Base-by-base conservation (phyloP, 129 eudicot species). In the Saussurea involucrata region DNA sequence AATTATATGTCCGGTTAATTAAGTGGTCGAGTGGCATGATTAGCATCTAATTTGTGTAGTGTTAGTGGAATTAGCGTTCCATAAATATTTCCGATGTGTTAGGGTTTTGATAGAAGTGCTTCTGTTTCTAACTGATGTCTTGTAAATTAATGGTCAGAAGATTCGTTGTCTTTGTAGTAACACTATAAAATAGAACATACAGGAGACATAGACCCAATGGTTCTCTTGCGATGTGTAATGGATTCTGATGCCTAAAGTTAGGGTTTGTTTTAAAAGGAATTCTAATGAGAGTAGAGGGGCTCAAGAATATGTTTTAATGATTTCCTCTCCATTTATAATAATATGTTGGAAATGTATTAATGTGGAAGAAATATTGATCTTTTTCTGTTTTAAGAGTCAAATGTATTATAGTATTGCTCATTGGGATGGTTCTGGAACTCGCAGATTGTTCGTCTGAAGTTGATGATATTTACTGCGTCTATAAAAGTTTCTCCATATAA, bases 21-120 rank as follows among this genome's bases (percentile, higher is more conserved):
- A 53, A 66, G 80, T 76, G 74, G 66, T 65, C 29, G 53, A 72
- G 49, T 28, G 33, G 73, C 68, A 44, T 80, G 73, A 64, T 72
- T 66, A 24, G 9, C 67, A 46, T 44, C 34, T 21, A 13, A 40
- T 21, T 27, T 5, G 24, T 78, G 28, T 60, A 6, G 25, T 37
- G 46, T 32, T 31, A 63, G 32, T 3, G 42, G 34, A 13, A 24
- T 70, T 70, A 60, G 73, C 49, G 80, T 65, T 76, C 44, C 31
- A 1, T 73, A 31, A 5, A 74, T 33, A 21, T 21, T 15, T 17
- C 24, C 22, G 24, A 36, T 13, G 44, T 5, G 24, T 65, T 75
- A 75, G 79, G 72, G 72, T 65, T 75, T 73, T 36, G 13, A 55
- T 63, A 58, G 1, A 60, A 24, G 34, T 12, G 58, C 20, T 12